Conservation (phyloP, 73 alveolate genomes). For the Paramecium caudatum region DNA sequence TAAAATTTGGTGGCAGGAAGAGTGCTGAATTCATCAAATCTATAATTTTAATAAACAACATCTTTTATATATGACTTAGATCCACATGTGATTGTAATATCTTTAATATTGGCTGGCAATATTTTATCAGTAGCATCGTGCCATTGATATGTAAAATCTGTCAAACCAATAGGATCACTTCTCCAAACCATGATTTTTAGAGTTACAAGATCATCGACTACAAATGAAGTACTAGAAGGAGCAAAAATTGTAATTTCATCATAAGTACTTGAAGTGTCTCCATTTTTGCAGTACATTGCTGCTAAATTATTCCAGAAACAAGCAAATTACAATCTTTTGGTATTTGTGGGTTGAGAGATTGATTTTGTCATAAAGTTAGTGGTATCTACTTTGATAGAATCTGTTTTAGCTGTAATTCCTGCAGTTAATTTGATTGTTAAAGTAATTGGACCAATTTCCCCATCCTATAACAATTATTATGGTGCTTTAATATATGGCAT, state of each 20-base stretch:
- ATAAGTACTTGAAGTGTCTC: background rate
- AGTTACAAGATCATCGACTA: background rate
- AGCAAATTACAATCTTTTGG: constrained; percentile 25
- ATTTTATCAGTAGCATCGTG: background rate
- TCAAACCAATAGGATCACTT: background rate
- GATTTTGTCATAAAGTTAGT: background rate
- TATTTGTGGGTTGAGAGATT: background rate
- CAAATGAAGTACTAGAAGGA: constrained; percentile 5
- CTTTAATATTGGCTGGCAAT: background rate
- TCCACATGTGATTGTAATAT: background rate
- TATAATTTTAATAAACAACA: background rate
- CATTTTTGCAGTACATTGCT: constrained; percentile 9
- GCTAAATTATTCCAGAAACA: constrained; percentile 40
- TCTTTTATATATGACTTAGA: background rate
- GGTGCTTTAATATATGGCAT: constrained; percentile 56
- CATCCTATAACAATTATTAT: background rate
- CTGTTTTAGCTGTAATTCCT: background rate
- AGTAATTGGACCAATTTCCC: constrained; percentile 44
- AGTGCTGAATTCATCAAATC: constrained; percentile 3
- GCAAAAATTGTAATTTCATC: constrained; percentile 22
- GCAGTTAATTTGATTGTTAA: constrained; percentile 26
- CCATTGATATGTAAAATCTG: constrained; percentile 21
- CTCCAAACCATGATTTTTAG: background rate
- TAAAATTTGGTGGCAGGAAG: background rate
- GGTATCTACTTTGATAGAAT: background rate